Percentiles rank a stretch among this genome's conserved stretches.
These are phyloP conservation scores for Annona cherimola DNA, from an alignment of 164 flowering plant genomes.

Conservation along the genomic window DNA sequence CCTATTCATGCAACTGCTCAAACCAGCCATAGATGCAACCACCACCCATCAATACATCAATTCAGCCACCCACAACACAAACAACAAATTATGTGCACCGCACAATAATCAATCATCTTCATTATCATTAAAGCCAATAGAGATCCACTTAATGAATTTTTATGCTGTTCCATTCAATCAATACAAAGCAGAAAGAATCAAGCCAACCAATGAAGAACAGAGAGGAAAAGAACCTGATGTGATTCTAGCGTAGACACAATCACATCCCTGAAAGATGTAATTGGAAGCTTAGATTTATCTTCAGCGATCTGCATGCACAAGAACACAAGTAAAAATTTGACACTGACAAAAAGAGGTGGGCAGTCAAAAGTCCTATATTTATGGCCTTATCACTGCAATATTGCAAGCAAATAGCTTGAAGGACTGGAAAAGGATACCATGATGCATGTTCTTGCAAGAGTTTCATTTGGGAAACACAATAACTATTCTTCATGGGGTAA, in stretches of 20 bases:
- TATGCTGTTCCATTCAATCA: not conserved
- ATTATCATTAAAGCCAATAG: too few species aligned
- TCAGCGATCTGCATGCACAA: slow-evolving; percentile 49
- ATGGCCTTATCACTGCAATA: not conserved
- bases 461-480: not conserved
- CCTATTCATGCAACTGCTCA: too few species aligned
- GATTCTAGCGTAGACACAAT: slow-evolving; percentile 66
- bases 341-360: not conserved
- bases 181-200: not conserved
- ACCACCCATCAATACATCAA: too few species aligned
- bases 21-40: too few species aligned
- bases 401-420: not conserved
- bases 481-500: not conserved
- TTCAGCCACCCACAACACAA: too few species aligned
- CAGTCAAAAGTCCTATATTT: not conserved
- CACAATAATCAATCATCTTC: too few species aligned
- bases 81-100: too few species aligned
- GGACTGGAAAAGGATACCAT: not conserved
- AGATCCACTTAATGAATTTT: too few species aligned
- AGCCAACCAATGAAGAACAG: not conserved
- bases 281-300: slow-evolving; percentile 73
- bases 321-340: slow-evolving; percentile 1
- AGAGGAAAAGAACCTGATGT: slow-evolving; percentile 55
- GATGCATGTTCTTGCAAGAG: not conserved
- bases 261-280: slow-evolving; percentile 62